Evolutionary conservation across 805 yeast genomes (phyloP), one percentile per base, ranked within the genome.

Genomic region (Candida xiaguanensis): DNA sequence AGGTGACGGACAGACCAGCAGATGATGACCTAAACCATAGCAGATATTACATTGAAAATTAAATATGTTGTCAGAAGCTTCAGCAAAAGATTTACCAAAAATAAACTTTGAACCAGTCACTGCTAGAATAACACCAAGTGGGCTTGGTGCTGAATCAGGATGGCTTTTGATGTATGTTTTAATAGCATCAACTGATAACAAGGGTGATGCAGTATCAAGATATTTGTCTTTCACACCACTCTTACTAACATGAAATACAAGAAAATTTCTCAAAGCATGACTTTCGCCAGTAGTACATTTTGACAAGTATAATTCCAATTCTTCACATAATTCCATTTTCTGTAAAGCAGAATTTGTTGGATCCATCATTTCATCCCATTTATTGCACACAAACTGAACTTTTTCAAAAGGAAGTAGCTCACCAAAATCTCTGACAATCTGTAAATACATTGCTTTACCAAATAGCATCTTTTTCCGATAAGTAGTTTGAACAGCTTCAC

Each of bases 331-430:
- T n/a, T 25, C 14, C 28, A 25, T 25, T 25, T 25, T 25, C 14
- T 25, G n/a, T n/a, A 25, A 25, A 11, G 28, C 6, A n/a, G n/a
- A 5, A n/a, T 25, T 9, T 5, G 8, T 9, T 5, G 28, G 28
- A 9, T 11, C 28, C 28, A 25, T 25, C 28, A 25, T 25, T n/a
- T 25, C 28, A 25, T 25, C 28, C 28, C 28, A 25, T n/a, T 25
- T 25, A 25, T 9, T 11, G 28, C 28, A 25, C 14, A 25, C 28
- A 9, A 25, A 25, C 14, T 25, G 28, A 25, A 25, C 28, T n/a
- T 25, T 25, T 25, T 25, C 28, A 25, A 25, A 25, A 11, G 28
- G n/a, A 25, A 11, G 5, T n/a, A 25, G 8, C 14, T 25, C 28
- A 25, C 28, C 28, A 25, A 11, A 25, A n/a, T 25, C 28, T n/a